Evolutionary conservation across 2,329 filamentous ascomycete species (phyloP).

Genomic region (Emericellopsis atlantica): DNA sequence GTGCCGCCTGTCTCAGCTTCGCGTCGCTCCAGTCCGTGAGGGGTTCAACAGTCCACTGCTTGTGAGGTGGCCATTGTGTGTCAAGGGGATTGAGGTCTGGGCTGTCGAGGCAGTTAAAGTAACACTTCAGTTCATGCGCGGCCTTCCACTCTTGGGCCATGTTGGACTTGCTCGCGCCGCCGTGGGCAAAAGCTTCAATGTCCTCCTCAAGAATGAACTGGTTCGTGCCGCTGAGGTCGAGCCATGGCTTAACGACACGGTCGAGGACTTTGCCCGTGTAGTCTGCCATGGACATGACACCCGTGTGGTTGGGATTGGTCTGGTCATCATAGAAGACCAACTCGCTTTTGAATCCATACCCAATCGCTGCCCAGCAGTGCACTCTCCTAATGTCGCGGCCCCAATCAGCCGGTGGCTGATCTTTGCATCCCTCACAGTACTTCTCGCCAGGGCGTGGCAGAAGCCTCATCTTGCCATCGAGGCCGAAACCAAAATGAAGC

Average conservation of each 20-base stretch:
- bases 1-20: slow-evolving; percentile 16
- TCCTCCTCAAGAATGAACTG: slow-evolving; percentile 22
- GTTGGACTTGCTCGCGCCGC: slow-evolving; percentile 20
- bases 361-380: slow-evolving; percentile 21
- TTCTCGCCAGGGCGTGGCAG: slow-evolving; percentile 20
- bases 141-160: slow-evolving; percentile 22
- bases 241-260: slow-evolving; percentile 19
- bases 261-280: slow-evolving; percentile 20
- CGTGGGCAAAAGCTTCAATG: slow-evolving; percentile 20
- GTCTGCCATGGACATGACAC: slow-evolving; percentile 18
- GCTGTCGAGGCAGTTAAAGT: slow-evolving; percentile 22
- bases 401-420: slow-evolving; percentile 11
- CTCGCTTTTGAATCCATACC: slow-evolving; percentile 23
- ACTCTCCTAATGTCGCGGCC: slow-evolving; percentile 18
- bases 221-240: slow-evolving; percentile 5
- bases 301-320: slow-evolving; percentile 17
- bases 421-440: slow-evolving; percentile 14
- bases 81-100: slow-evolving; percentile 23
- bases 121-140: slow-evolving; percentile 14
- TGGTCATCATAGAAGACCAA: slow-evolving; percentile 22
- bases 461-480: slow-evolving; percentile 21
- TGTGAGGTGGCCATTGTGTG: slow-evolving; percentile 18
- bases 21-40: slow-evolving; percentile 19
- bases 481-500: slow-evolving; percentile 23
- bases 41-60: slow-evolving; percentile 16